Base-by-base conservation (phyloP, 2,329 filamentous ascomycete genomes). In the Botrytis galanthina region DNA sequence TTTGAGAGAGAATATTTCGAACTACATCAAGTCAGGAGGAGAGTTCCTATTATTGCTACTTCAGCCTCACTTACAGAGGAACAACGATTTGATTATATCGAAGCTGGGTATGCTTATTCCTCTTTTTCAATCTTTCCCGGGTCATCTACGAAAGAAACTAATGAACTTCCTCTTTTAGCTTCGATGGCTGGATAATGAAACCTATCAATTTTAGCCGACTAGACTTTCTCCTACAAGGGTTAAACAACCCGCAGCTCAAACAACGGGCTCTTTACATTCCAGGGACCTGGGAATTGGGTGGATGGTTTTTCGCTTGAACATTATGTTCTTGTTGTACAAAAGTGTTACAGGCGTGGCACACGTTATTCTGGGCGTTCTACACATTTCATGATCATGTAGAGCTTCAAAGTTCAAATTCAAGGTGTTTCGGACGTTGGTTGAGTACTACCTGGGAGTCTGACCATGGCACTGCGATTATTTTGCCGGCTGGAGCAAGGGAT, bases 111-210 rank as follows among this genome's bases (percentile, higher is more conserved):
- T 72, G 76, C 73, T 20, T 20, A 57, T 14, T 29, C 1, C 22
- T 12, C 48, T 54, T 14, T 16, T 44, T 42, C 7, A 18, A 26
- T 32, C 4, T 39, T 26, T 16, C 22, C 26, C 35, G n/a, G 3
- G 9, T 14, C 16, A 29, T 32, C 16, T 4, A 32, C 5, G 0
- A 66, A 20, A 20, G 9, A 64, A 29, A 44, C 46, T 71, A 71
- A 72, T 2, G n/a, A 22, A 16, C 22, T 32, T 90, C 29, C 5
- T 14, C 6, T 26, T 51, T 16, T 10, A 94, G 94, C 0, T 97
- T 97, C 77, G 94, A 97, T 77, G 94, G 92, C 35, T 97, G 94
- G 94, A 94, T 97, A 42, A 83, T 97, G 73, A 97, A 97, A 79
- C 94, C 94, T 0, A 92, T 97, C 62, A 90, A 95, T 74, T 97